phyloP scores from a whole-genome alignment of 179 eudicot species.

The Pouteria campechiana region DNA sequence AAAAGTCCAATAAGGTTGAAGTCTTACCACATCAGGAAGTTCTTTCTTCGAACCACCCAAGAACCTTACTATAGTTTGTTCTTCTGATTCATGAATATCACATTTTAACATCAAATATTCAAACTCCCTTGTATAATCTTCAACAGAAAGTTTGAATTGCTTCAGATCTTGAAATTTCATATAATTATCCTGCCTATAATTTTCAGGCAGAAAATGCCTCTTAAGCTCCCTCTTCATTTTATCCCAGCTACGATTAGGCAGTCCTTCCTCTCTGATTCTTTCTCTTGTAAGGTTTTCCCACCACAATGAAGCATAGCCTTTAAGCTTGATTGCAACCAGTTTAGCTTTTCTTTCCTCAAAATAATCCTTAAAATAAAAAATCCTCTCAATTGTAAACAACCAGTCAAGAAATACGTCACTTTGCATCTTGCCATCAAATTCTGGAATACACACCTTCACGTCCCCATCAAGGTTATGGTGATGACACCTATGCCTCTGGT shows the following conservation, averaged over 20 bases:
- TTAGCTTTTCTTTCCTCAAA: background rate
- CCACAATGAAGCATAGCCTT: background rate
- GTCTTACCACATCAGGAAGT: background rate
- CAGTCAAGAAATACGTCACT: background rate
- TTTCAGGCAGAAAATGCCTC: background rate
- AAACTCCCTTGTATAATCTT: constrained; percentile 2
- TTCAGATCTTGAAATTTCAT: background rate
- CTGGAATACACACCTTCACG: background rate
- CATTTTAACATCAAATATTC: background rate
- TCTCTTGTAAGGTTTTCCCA: background rate
- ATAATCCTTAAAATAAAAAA: background rate
- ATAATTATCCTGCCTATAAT: background rate
- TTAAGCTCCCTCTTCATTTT: background rate
- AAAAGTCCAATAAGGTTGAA: background rate
- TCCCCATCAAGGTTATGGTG: too few relatives aligned
- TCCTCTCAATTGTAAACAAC: background rate
- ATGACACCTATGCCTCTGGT: too few relatives aligned
- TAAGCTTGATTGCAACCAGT: background rate
- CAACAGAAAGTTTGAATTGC: background rate
- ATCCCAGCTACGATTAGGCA: background rate
- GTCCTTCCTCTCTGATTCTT: background rate
- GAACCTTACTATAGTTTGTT: background rate
- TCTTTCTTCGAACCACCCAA: background rate
- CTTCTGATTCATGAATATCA: background rate
- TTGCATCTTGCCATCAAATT: background rate